Conservation (phyloP, 441 rosid genomes). For the Erysimum cheiri region DNA sequence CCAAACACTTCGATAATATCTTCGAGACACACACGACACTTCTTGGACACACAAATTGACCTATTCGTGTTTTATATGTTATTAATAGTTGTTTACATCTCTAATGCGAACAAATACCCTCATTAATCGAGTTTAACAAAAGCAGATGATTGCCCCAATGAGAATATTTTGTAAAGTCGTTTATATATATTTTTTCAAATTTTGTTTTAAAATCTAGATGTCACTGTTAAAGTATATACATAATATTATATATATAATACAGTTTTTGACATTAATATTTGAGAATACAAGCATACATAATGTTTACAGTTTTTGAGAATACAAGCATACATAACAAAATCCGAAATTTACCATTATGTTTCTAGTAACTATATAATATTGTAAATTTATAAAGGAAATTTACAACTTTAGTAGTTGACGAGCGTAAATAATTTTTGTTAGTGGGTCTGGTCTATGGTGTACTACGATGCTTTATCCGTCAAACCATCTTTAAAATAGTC, state of each 20-base stretch:
- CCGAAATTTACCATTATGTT: no score
- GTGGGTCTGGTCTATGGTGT: not conserved
- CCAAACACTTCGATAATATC: slow-evolving; percentile 44
- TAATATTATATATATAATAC: not conserved
- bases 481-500: not conserved
- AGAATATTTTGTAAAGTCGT: slow-evolving; percentile 34
- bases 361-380: no score
- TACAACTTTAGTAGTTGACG: no score
- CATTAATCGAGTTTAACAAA: slow-evolving; percentile 44
- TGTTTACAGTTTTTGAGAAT: no score
- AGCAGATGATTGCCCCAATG: slow-evolving; percentile 31
- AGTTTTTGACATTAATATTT: no score
- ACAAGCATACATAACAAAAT: not conserved
- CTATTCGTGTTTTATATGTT: slow-evolving; percentile 39
- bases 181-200: not conserved
- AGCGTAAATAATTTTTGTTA: no score
- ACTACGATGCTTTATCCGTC: not conserved
- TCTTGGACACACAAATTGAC: slow-evolving; percentile 45
- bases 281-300: no score
- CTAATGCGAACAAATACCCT: slow-evolving; percentile 35
- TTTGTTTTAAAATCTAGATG: not conserved
- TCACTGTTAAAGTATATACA: not conserved
- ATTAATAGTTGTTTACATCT: slow-evolving; percentile 8
- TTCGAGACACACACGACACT: slow-evolving; percentile 48
- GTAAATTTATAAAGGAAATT: not conserved